Evolutionary conservation across 768 basidiomycete genomes (phyloP), one percentile per base, ranked within the genome.

Genomic region (Suillus subaureus): DNA sequence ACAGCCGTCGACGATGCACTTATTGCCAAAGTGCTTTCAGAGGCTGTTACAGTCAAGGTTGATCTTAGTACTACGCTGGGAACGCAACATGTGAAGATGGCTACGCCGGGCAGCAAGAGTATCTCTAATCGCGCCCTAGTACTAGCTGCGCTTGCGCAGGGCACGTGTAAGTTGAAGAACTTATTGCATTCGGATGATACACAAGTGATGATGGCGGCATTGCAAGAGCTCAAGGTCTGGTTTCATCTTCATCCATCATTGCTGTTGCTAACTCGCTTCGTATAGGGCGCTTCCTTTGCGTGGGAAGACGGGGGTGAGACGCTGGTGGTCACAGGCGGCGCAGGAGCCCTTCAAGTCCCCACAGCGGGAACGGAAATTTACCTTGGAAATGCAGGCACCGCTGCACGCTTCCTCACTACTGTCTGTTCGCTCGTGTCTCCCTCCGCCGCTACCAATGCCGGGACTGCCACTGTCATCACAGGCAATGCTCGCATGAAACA

Each of bases 401-500:
- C 97, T 28, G 94, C 96, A 13, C 93, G 97, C 42, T 98, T 99
- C 89, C 85, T 99, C 63, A 93, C 97, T 8, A 94, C 96, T 2
- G 95, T 99, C 60, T 98, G 96, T 78, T 90, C 96, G 0, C 87
- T 99, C 62, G 94, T 94, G 4, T 86, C 87, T 64, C 72, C 81
- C 6, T 76, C 81, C 2, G 70, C 79, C 6, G 69, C 76, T 4
- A 78, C 80, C 51, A 76, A 77, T 7, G 72, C 78, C 31, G 68
- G 74, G 51, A 78, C 83, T 57, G 79, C 79, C 31, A 97, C 96
- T 21, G 78, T 93, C 77, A 92, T 99, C 77, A 99, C 97, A 12
- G 97, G 97, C 56, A 99, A 99, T 70, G 94, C 96, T 0, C 89
- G 97, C 66, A 99, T 99, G 97, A 99, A 98, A 79, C 95, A 99